Evolutionary conservation across 495 filamentous ascomycete genomes (phyloP).

Genomic region (Hypoxylon intermedium): DNA sequence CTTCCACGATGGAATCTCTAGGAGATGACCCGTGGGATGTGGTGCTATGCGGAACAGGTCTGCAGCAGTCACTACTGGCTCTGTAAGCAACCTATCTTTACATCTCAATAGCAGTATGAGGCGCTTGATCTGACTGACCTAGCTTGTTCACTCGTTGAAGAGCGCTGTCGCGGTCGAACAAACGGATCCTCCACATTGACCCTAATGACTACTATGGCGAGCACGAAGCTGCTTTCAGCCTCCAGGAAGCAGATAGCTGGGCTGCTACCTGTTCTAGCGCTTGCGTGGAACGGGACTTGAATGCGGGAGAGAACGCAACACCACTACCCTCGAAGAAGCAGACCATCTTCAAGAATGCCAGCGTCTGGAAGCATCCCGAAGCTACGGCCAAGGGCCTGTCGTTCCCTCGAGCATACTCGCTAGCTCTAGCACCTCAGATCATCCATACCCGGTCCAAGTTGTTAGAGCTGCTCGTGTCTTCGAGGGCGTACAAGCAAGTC

Average conservation of each 20-base stretch:
- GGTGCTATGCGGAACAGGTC: slow-evolving; percentile 85
- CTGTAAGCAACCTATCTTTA: slow-evolving; percentile 66
- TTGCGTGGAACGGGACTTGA: slow-evolving; percentile 1
- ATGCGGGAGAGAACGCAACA: not conserved
- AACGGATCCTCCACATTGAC: slow-evolving; percentile 91
- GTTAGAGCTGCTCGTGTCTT: slow-evolving; percentile 79
- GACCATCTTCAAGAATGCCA: slow-evolving; percentile 35
- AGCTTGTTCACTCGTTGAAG: slow-evolving; percentile 65
- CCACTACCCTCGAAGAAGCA: not conserved
- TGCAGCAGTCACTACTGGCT: slow-evolving; percentile 89
- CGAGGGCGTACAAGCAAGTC: slow-evolving; percentile 83
- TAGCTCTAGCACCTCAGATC: slow-evolving; percentile 84
- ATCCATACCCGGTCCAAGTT: slow-evolving; percentile 84
- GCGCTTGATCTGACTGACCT: slow-evolving; percentile 67
- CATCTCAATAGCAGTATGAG: slow-evolving; percentile 14
- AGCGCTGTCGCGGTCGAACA: slow-evolving; percentile 88
- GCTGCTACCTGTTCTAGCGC: slow-evolving; percentile 42
- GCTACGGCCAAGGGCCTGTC: slow-evolving; percentile 53
- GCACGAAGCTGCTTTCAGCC: slow-evolving; percentile 82
- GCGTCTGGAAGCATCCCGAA: slow-evolving; percentile 39
- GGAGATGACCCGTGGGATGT: slow-evolving; percentile 88
- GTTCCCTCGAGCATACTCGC: slow-evolving; percentile 77
- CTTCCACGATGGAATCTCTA: slow-evolving; percentile 74
- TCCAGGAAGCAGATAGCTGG: slow-evolving; percentile 84
- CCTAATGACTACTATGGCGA: slow-evolving; percentile 87